Conservation (phyloP, 2,329 filamentous ascomycete genomes). For the Tympanopsis confertula region DNA sequence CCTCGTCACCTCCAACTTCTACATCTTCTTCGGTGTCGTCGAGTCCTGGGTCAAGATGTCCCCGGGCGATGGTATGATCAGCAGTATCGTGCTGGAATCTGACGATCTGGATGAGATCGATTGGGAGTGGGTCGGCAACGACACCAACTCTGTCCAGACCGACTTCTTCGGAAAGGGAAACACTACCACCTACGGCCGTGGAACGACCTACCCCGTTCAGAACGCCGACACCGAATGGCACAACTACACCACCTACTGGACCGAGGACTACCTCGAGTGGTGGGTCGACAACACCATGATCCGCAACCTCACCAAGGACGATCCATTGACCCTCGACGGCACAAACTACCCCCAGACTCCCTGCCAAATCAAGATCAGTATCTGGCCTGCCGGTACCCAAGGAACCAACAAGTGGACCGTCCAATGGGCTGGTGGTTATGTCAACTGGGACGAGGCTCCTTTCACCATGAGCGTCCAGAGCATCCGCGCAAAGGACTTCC, state of each 20-base stretch:
- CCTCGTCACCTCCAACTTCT: constrained; percentile 57
- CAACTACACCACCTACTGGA: constrained; percentile 66
- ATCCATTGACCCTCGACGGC: constrained; percentile 32
- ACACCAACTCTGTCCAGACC: constrained; percentile 49
- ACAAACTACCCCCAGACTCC: constrained; percentile 61
- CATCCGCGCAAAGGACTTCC: constrained; percentile 59
- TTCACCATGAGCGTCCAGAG: constrained; percentile 60
- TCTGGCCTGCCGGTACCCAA: constrained; percentile 60
- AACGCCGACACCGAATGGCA: constrained; percentile 50
- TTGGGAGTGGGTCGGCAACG: constrained; percentile 63
- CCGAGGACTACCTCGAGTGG: constrained; percentile 53
- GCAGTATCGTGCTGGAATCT: constrained; percentile 60
- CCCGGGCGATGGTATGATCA: constrained; percentile 59
- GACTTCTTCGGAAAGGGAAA: constrained; percentile 67
- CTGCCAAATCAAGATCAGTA: constrained; percentile 58
- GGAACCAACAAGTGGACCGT: constrained; percentile 55
- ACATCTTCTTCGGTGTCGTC: constrained; percentile 68
- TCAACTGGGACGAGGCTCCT: constrained; percentile 52
- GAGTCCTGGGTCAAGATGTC: constrained; percentile 54
- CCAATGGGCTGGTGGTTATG: constrained; percentile 55
- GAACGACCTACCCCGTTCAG: constrained; percentile 44
- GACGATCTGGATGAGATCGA: constrained; percentile 65
- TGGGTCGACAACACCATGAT: constrained; percentile 51
- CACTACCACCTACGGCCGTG: constrained; percentile 54
- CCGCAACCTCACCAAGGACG: constrained; percentile 46